Evolutionary conservation across 768 basidiomycete genomes (phyloP).

Genomic region (Mycena leptocephala): DNA sequence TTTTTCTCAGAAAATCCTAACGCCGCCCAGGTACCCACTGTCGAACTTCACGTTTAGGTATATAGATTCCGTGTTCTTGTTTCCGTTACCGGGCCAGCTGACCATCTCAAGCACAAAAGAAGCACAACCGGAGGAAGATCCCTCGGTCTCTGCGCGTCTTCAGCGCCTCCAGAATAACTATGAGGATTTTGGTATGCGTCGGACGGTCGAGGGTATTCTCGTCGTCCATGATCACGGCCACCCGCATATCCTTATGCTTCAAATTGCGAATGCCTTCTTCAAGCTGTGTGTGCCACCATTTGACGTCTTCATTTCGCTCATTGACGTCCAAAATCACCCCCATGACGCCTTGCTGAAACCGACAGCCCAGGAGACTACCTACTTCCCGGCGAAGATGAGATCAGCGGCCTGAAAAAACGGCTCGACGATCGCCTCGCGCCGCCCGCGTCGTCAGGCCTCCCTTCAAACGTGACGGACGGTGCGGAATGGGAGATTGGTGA

Average conservation of each 20-base stretch:
- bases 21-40: slow-evolving; percentile 76
- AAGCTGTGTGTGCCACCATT: slow-evolving; percentile 81
- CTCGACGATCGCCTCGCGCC: slow-evolving; percentile 93
- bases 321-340: background rate
- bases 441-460: slow-evolving; percentile 72
- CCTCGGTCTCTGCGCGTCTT: slow-evolving; percentile 94
- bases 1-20: slow-evolving; percentile 12
- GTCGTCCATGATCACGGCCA: slow-evolving; percentile 98
- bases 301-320: slow-evolving; percentile 10
- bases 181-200: slow-evolving; percentile 96
- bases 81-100: slow-evolving; percentile 28
- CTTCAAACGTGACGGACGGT: slow-evolving; percentile 84
- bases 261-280: slow-evolving; percentile 99
- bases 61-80: slow-evolving; percentile 42
- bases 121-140: slow-evolving; percentile 97
- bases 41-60: slow-evolving; percentile 96
- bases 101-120: slow-evolving; percentile 84
- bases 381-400: slow-evolving; percentile 95
- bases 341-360: background rate
- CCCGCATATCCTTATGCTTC: slow-evolving; percentile 97
- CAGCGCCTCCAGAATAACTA: slow-evolving; percentile 97
- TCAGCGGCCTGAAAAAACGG: slow-evolving; percentile 90
- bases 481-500: slow-evolving; percentile 97
- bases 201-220: slow-evolving; percentile 92
- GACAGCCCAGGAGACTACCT: slow-evolving; percentile 97